Evolutionary conservation across 108 stramenopile species (phyloP).

Genomic region (Cyclotella choctawhatcheeana): DNA sequence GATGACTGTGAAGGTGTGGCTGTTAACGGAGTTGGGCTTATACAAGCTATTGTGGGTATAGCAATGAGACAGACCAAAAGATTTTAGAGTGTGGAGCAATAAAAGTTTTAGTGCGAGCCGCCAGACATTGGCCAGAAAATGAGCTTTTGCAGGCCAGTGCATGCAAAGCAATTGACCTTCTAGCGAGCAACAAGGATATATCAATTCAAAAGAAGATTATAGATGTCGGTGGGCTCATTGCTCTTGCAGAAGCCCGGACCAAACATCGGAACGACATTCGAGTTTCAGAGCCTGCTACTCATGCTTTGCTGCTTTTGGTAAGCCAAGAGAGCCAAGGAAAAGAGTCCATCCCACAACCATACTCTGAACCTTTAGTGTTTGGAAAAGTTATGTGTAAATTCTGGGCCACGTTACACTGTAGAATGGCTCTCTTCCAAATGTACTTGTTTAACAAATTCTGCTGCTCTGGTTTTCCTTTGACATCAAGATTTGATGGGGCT

Average conservation of each 20-base stretch:
- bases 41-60: not conserved
- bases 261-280: not conserved
- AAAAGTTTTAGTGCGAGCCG: not conserved
- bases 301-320: not conserved
- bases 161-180: not conserved
- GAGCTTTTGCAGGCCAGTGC: not conserved
- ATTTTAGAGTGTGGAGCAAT: not conserved
- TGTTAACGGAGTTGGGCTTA: not conserved
- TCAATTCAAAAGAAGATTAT: not conserved
- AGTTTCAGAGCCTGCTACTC: not conserved
- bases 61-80: not conserved
- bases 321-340: too few species aligned
- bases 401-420: too few species aligned
- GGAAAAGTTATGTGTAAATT: too few species aligned
- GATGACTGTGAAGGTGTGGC: not conserved
- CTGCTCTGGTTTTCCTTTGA: too few species aligned
- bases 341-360: too few species aligned
- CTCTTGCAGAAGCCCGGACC: not conserved
- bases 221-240: not conserved
- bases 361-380: too few species aligned
- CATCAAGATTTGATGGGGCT: too few species aligned
- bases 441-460: too few species aligned
- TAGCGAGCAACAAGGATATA: not conserved
- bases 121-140: not conserved
- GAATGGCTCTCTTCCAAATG: too few species aligned